These are phyloP conservation scores for Saitozyma sp. DNA, from an alignment of 768 basidiomycete genomes.

Conservation along the genomic window DNA sequence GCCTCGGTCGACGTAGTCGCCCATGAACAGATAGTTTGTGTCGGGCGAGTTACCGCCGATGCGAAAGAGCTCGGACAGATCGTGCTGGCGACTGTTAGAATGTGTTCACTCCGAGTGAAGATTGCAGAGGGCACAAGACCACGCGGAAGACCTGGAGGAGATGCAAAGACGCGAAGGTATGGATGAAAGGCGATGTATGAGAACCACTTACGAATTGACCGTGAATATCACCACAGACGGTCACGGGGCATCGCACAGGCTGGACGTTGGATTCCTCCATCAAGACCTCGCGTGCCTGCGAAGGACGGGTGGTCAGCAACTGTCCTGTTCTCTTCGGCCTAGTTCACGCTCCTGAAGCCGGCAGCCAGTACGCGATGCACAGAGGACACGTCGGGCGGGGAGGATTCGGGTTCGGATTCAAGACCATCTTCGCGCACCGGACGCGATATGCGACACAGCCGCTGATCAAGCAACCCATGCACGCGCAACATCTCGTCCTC, in stretches of 20 bases:
- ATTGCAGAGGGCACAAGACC: neutral
- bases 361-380: no score
- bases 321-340: no score
- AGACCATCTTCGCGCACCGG: no score
- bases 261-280: constrained; percentile 99
- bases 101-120: neutral
- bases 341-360: no score
- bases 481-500: no score
- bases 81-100: constrained; percentile 65
- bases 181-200: constrained; percentile 2
- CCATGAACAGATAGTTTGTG: constrained; percentile 99
- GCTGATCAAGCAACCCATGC: no score
- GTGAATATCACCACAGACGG: constrained; percentile 99
- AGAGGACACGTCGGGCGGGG: no score
- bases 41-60: constrained; percentile 99
- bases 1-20: constrained; percentile 98
- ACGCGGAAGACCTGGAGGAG: neutral
- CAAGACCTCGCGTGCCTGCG: constrained; percentile 91
- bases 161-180: constrained; percentile 4
- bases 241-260: constrained; percentile 96
- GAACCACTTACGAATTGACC: constrained; percentile 89
- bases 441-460: no score
- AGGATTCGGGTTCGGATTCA: no score
- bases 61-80: constrained; percentile 96
- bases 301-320: constrained; percentile 2